A percentile compares a stretch with the other conserved stretches of the same genome.
Conservation (phyloP, 2,329 filamentous ascomycete genomes). For the Penicillium sp. region DNA sequence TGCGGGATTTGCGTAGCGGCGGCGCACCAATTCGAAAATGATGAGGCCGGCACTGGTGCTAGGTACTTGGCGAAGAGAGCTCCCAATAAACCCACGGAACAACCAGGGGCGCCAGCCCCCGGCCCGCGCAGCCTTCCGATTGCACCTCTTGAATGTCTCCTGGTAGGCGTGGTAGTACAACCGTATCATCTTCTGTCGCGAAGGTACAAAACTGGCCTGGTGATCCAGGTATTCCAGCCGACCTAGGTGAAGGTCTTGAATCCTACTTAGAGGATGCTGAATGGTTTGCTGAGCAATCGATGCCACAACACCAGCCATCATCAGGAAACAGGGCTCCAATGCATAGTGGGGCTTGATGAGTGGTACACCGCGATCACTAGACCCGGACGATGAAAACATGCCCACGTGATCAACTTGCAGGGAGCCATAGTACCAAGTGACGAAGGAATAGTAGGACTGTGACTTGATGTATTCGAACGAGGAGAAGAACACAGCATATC, state of each 20-base stretch:
- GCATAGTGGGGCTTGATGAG: conserved; percentile 62
- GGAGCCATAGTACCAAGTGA: conserved; percentile 57
- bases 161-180: conserved; percentile 61
- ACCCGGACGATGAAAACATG: conserved; percentile 26
- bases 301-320: conserved; percentile 58
- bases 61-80: conserved; percentile 59
- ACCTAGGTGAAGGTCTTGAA: conserved; percentile 60
- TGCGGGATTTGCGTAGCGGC: conserved; percentile 57
- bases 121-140: conserved; percentile 48
- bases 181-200: conserved; percentile 45
- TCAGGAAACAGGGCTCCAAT: conserved; percentile 60
- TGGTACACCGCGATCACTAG: conserved; percentile 35
- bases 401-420: conserved; percentile 30
- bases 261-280: conserved; percentile 57
- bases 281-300: conserved; percentile 58
- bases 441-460: conserved; percentile 60
- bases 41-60: conserved; percentile 63
- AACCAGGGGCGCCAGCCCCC: conserved; percentile 58
- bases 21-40: conserved; percentile 61
- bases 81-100: conserved; percentile 56
- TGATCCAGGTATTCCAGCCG: conserved; percentile 60
- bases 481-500: conserved; percentile 61
- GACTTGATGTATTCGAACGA: conserved; percentile 63
- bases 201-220: conserved; percentile 45
- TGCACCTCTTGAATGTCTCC: conserved; percentile 57